A percentile compares a stretch with the other conserved stretches of the same genome.
These are phyloP conservation scores for Skeletonema tropicum DNA, from an alignment of 108 stramenopile genomes.

Conservation along the genomic window DNA sequence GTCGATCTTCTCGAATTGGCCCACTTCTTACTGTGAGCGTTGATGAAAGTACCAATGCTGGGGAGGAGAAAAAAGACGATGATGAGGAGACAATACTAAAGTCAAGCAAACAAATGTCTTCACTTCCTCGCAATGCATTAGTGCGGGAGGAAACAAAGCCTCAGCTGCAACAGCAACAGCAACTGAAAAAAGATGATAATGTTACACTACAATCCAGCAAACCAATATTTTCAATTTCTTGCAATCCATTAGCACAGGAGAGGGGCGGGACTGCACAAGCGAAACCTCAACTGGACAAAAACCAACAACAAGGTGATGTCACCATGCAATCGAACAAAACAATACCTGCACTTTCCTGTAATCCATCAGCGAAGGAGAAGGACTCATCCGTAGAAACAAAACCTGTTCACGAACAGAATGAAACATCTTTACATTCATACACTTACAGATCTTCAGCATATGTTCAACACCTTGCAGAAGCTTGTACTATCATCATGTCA, in stretches of 20 bases:
- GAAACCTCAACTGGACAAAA: neutral
- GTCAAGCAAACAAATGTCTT: neutral
- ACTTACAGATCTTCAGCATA: conserved; percentile 69
- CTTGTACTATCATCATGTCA: conserved; percentile 63
- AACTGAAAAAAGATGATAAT: neutral
- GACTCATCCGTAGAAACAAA: neutral
- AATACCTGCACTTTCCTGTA: too few species aligned
- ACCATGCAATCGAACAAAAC: neutral
- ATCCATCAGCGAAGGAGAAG: neutral
- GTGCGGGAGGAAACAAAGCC: neutral
- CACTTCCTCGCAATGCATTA: neutral
- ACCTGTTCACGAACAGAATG: neutral
- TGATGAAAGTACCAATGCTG: neutral
- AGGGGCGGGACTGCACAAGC: neutral
- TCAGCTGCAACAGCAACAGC: neutral
- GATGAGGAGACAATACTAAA: neutral
- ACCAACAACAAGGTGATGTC: too few species aligned
- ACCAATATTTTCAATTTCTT: too few species aligned
- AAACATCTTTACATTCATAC: conserved; percentile 7
- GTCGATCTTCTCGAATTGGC: too few species aligned
- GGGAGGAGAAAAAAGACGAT: neutral
- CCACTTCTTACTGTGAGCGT: neutral
- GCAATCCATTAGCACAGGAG: neutral
- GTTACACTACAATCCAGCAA: too few species aligned
- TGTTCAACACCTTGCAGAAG: conserved; percentile 81